phyloP scores from a whole-genome alignment of 2,329 filamentous ascomycete genomes.

The Xylariomycetidae sp. region DNA sequence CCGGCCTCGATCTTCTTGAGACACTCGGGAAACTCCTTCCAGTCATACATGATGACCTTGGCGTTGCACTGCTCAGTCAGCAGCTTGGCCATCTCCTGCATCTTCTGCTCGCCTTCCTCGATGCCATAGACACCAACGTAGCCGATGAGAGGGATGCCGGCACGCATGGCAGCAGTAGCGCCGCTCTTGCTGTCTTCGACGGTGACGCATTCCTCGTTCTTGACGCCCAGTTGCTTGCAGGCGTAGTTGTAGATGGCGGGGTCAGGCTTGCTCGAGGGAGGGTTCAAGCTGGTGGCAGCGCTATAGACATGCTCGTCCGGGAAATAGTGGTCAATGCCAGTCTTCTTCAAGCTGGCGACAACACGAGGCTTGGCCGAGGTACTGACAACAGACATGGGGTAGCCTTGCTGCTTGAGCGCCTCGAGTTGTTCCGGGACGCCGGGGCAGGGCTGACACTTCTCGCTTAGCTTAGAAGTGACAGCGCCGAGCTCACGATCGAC shows the following conservation, averaged over 20 bases:
- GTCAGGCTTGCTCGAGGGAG: slow-evolving; percentile 71
- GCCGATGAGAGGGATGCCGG: slow-evolving; percentile 65
- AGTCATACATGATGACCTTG: slow-evolving; percentile 45
- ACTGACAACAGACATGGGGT: slow-evolving; percentile 65
- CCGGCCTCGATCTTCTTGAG: slow-evolving; percentile 30
- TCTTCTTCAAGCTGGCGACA: slow-evolving; percentile 63
- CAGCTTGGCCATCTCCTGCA: slow-evolving; percentile 51
- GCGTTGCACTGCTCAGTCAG: slow-evolving; percentile 47
- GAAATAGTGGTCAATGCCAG: slow-evolving; percentile 66
- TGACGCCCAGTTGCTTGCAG: slow-evolving; percentile 60
- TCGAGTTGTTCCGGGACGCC: slow-evolving; percentile 56
- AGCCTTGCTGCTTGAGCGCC: slow-evolving; percentile 52
- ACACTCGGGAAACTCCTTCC: slow-evolving; percentile 35
- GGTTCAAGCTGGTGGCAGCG: slow-evolving; percentile 61
- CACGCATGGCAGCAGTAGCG: slow-evolving; percentile 63
- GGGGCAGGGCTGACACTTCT: slow-evolving; percentile 56
- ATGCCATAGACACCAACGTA: slow-evolving; percentile 59
- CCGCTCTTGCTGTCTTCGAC: slow-evolving; percentile 73
- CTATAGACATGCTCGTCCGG: slow-evolving; percentile 62
- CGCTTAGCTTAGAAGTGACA: slow-evolving; percentile 64
- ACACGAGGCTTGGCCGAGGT: slow-evolving; percentile 67
- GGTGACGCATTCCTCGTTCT: slow-evolving; percentile 60
- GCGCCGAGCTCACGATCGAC: slow-evolving; percentile 64
- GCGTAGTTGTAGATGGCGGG: slow-evolving; percentile 70
- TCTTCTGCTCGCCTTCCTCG: slow-evolving; percentile 41